Base-by-base conservation (phyloP, 2,329 filamentous ascomycete genomes). In the Ascochyta rabiei region DNA sequence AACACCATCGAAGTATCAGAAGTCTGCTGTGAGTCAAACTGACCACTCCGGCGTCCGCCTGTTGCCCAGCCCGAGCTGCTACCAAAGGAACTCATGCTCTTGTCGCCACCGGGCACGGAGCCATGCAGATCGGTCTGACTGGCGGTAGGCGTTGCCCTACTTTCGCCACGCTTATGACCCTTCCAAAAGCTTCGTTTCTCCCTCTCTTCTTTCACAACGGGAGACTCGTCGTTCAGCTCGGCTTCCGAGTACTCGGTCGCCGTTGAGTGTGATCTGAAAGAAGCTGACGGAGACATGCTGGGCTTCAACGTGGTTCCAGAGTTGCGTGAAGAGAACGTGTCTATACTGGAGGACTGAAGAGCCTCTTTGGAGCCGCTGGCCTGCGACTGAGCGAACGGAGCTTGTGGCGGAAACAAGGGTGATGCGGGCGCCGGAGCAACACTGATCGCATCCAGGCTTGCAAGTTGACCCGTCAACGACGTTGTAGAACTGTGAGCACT, bases 401-500 rank as follows among this genome's bases (percentile, higher is more conserved):
- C 72, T 31, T 71, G 57, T 13, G 69, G 73, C 19, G 63, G 71
- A 49, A 67, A 74, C 37, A 72, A 49, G 21, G 69, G 73, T 19
- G 68, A 76, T 28, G 69, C 66, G 24, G 66, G 68, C 16, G 52
- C 56, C 37, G 53, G 57, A 21, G 24, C 47, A 10, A 51, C 50
- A 15, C 43, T 51, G 7, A 46, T 47, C 19, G 53, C 53, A 15
- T 69, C 66, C 15, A 62, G 57, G 2, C 60, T 61, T 16, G 60
- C 31, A 30, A 65, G 57, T 6, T 57, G 59, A 8, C 71, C 81
- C 28, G 77, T 77, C n/a, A 96, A 79, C 7, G 93, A 97, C 15
- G 89, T 85, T 6, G 85, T 89, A 15, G 95, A 98, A 70, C 93
- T 97, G 61, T 96, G 92, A 0, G 93, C 93, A 71, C 93, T 97